Percentiles rank a stretch among this genome's conserved stretches.
phyloP scores from a whole-genome alignment of 768 basidiomycete genomes.

The Pleurotus giganteus region DNA sequence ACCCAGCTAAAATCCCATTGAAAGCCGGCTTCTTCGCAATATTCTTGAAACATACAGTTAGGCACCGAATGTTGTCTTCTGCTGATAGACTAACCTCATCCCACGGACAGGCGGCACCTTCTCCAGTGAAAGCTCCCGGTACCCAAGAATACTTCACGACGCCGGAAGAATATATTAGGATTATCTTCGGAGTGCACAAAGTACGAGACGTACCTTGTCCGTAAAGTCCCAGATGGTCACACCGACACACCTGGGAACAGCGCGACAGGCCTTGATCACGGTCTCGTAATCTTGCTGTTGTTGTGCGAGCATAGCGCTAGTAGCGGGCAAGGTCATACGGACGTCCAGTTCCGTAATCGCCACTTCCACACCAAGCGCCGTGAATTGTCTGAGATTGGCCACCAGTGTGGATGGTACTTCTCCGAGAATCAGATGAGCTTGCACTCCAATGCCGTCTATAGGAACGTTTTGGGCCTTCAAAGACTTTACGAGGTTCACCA shows the following conservation, averaged over 20 bases:
- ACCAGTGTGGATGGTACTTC: slow-evolving; percentile 33
- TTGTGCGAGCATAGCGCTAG: slow-evolving; percentile 30
- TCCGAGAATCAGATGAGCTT: slow-evolving; percentile 44
- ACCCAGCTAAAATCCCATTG: slow-evolving; percentile 41
- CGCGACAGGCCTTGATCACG: slow-evolving; percentile 38
- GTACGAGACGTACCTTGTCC: slow-evolving; percentile 20
- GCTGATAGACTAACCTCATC: slow-evolving; percentile 14
- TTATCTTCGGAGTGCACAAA: neutral
- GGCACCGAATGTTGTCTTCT: neutral
- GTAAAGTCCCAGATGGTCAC: slow-evolving; percentile 24
- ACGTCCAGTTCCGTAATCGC: slow-evolving; percentile 50
- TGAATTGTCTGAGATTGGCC: slow-evolving; percentile 35
- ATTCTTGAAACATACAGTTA: slow-evolving; percentile 23
- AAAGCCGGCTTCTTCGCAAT: slow-evolving; percentile 43
- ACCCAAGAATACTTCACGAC: slow-evolving; percentile 23
- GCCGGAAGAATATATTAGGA: neutral
- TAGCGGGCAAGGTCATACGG: slow-evolving; percentile 40
- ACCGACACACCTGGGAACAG: slow-evolving; percentile 20
- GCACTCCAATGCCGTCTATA: slow-evolving; percentile 45
- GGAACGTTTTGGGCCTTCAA: slow-evolving; percentile 36
- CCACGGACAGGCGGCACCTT: slow-evolving; percentile 24
- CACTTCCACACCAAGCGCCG: slow-evolving; percentile 46
- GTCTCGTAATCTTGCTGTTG: slow-evolving; percentile 42
- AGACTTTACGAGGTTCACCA: slow-evolving; percentile 35
- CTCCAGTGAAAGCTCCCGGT: slow-evolving; percentile 22